Conservation (phyloP, 345 rosid genomes). For the Hirschfeldia incana region DNA sequence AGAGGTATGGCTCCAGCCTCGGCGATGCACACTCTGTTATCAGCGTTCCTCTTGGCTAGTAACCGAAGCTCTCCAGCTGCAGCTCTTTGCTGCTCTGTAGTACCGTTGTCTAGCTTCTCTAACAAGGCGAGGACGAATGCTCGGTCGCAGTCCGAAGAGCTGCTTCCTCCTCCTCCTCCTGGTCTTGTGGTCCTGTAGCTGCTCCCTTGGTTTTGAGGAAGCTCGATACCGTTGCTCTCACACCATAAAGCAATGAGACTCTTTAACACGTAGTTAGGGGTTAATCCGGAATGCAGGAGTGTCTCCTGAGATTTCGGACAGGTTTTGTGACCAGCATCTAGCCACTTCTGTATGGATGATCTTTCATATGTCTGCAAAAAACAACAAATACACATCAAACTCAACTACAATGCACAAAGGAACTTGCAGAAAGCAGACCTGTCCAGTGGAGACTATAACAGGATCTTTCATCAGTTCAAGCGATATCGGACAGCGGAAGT, state of each 20-base stretch:
- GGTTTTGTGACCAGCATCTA: constrained; percentile 91
- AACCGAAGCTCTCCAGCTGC: constrained; percentile 96
- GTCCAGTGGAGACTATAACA: constrained; percentile 96
- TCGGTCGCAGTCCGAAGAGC: constrained; percentile 81
- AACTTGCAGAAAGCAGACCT: constrained; percentile 50
- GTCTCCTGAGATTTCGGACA: constrained; percentile 99
- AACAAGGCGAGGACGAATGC: constrained; percentile 61
- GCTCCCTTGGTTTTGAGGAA: constrained; percentile 74
- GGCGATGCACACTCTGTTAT: constrained; percentile 91
- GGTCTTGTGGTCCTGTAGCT: constrained; percentile 51
- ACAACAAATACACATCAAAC: constrained; percentile 9
- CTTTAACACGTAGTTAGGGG: constrained; percentile 90
- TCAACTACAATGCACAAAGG: constrained; percentile 2
- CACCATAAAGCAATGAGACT: constrained; percentile 96
- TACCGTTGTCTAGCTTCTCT: constrained; percentile 63
- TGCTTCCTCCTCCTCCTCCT: constrained; percentile 42
- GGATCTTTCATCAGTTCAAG: constrained; percentile 99
- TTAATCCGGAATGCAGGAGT: constrained; percentile 74
- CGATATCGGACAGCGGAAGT: constrained; percentile 96
- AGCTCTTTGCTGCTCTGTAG: constrained; percentile 80
- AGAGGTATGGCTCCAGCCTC: constrained; percentile 94
- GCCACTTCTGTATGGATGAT: constrained; percentile 93
- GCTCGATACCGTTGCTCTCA: constrained; percentile 90
- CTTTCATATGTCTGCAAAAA: constrained; percentile 91
- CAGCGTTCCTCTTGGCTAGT: constrained; percentile 91